These are phyloP conservation scores for Suillus americanus DNA, from an alignment of 768 basidiomycete genomes.

Conservation along the genomic window DNA sequence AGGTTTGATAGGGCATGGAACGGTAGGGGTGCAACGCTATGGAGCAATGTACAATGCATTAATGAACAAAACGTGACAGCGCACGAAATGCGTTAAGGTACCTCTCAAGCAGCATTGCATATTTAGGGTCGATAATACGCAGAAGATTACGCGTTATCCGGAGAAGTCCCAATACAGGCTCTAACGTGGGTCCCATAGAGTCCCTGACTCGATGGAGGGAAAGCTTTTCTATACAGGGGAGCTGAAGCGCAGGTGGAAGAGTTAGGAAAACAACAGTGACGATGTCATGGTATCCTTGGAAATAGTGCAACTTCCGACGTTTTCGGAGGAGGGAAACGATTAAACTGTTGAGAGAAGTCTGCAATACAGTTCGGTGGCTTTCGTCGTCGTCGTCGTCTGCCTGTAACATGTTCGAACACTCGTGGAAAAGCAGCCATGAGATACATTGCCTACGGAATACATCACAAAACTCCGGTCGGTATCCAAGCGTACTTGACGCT, in stretches of 20 bases:
- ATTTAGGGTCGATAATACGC: conserved; percentile 65
- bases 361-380: conserved; percentile 39
- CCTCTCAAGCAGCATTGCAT: conserved; percentile 69
- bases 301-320: conserved; percentile 75
- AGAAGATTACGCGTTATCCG: conserved; percentile 79
- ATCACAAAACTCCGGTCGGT: conserved; percentile 92
- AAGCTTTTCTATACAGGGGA: conserved; percentile 65
- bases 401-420: conserved; percentile 13
- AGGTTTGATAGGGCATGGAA: conserved; percentile 91
- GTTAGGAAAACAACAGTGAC: conserved; percentile 81
- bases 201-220: conserved; percentile 77
- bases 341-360: conserved; percentile 66
- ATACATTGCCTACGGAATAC: conserved; percentile 77
- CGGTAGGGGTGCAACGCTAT: conserved; percentile 73
- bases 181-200: conserved; percentile 83
- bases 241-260: conserved; percentile 56
- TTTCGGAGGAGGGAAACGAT: conserved; percentile 75
- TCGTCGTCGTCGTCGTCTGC: conserved; percentile 12
- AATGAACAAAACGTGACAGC: conserved; percentile 4
- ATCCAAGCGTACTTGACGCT: conserved; percentile 85
- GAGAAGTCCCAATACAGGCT: conserved; percentile 74
- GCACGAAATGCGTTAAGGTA: conserved; percentile 29
- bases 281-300: conserved; percentile 94
- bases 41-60: conserved; percentile 3
- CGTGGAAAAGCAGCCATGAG: conserved; percentile 9